phyloP scores from a whole-genome alignment of 169 alveolate species.

The Blepharisma undulans region DNA sequence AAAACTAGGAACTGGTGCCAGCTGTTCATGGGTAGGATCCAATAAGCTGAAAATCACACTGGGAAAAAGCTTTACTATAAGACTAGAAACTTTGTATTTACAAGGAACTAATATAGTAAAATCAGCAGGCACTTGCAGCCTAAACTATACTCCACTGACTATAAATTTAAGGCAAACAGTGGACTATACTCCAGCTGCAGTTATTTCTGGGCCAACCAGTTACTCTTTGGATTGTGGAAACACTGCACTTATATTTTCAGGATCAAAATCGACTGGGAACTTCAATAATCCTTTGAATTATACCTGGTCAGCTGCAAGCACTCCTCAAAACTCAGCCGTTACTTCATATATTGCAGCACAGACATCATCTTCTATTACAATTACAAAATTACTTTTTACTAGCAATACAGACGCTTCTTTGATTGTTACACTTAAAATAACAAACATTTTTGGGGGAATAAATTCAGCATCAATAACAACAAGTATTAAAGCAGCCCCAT shows the following conservation, averaged over 20 bases:
- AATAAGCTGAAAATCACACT: not conserved
- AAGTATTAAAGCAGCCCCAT: no score
- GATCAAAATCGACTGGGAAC: not conserved
- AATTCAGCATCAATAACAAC: no score
- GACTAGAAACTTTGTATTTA: not conserved
- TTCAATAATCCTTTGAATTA: not conserved
- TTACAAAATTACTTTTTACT: no score
- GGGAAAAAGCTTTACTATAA: not conserved
- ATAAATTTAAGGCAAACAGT: no score
- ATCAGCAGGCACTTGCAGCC: not conserved
- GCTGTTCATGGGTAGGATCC: not conserved
- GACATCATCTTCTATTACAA: no score
- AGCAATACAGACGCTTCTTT: no score
- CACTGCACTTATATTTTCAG: not conserved
- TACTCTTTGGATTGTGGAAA: not conserved
- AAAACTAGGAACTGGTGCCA: not conserved
- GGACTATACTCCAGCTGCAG: not conserved
- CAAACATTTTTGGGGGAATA: no score
- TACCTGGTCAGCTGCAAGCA: no score
- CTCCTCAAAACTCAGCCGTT: no score
- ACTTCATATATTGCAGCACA: no score
- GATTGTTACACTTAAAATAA: no score
- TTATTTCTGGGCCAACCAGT: not conserved
- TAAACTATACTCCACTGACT: not conserved
- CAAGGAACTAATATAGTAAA: not conserved